Conservation (phyloP, 768 basidiomycete genomes). For the Macrolepiota fuliginosa region DNA sequence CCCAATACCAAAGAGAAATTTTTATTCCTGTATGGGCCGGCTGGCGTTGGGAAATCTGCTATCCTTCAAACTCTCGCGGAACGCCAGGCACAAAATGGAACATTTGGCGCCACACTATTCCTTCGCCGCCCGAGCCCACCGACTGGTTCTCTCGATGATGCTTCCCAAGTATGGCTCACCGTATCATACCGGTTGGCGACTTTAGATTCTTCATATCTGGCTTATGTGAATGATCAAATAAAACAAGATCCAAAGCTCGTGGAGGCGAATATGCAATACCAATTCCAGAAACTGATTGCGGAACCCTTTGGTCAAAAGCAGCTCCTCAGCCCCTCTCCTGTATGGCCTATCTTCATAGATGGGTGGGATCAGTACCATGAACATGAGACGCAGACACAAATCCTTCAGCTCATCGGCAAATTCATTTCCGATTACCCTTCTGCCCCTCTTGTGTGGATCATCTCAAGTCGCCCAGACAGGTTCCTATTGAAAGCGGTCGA, state of each 20-base stretch:
- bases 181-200: neutral
- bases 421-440: neutral
- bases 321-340: too few species aligned
- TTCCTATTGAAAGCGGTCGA: neutral
- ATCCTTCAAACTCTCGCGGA: neutral
- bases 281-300: neutral
- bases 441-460: neutral
- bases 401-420: neutral
- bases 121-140: neutral
- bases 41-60: slow-evolving; percentile 4
- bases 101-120: neutral
- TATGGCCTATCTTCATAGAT: neutral
- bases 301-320: neutral
- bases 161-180: neutral
- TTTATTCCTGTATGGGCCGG: neutral
- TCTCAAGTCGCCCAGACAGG: neutral
- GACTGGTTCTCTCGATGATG: neutral
- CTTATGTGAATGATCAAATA: neutral
- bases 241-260: neutral
- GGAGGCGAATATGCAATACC: neutral
- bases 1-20: neutral
- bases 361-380: neutral
- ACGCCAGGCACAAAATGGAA: neutral
- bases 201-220: neutral
- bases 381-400: neutral